Evolutionary conservation across 2,329 filamentous ascomycete genomes (phyloP), one percentile per base, ranked within the genome.

Genomic region (Gremmenia infestans): DNA sequence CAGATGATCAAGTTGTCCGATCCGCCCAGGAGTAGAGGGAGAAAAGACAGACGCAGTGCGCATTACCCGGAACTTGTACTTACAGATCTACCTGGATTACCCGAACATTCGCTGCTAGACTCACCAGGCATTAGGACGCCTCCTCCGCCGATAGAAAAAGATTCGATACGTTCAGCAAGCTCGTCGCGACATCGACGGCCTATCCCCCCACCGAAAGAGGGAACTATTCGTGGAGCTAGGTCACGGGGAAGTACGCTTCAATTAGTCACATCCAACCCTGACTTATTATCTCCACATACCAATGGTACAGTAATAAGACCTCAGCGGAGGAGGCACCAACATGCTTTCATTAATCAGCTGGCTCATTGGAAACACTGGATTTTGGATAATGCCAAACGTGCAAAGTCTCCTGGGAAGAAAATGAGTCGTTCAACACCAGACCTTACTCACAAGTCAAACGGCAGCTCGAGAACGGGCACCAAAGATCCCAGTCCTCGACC

Each of bases 241-340:
- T 88, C 89, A 62, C 80, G 90, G 58, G 88, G 89, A 45, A 96
- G 91, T 63, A 94, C 91, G 60, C 80, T 97, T 35, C 91, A 96
- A 68, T 82, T 95, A 4, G 91, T 95, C 9, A 85, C 83, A 14
- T 81, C 77, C 40, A 86, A 87, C 62, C 80, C 82, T 22, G 83
- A 87, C 61, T 71, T 87, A 7, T 73, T 85, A 15, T 75, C 77
- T 48, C 71, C 75, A n/a, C 80, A 80, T 61, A 53, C 61, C n/a
- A 70, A 68, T 54, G 67, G 65, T 19, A 54, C 45, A 17, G 48
- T 55, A n/a, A 54, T 57, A 37, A 58, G 61, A 48, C 58, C 62
- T 55, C 75, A 77, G 45, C 72, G 76, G 52, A 80, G 80, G 42
- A 81, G 80, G 59, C 82, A 82, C 63, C 79, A 84, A 56, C 78